Base-by-base conservation (phyloP, 441 rosid genomes). In the Euphorbia neoarborescens region DNA sequence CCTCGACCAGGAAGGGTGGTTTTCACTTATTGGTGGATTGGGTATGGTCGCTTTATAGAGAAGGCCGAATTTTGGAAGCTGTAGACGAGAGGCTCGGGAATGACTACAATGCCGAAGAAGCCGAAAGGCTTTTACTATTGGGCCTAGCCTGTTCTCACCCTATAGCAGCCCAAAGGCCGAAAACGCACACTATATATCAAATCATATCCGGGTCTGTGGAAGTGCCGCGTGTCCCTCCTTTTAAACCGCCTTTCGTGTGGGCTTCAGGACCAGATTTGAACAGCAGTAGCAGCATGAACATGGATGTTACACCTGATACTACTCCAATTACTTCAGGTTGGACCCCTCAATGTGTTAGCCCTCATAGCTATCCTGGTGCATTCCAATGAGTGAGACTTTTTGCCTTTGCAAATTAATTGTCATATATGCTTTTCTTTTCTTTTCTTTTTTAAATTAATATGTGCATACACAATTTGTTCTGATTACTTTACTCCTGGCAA, bases 131-230 rank as follows among this genome's bases (percentile, higher is more conserved):
- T 75, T 28, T 86, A 62, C 70, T 80, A 17, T 81, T 86, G 14
- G 88, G 87, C 17, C 63, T 86, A 3, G 82, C 84, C 0, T 84
- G 88, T 42, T 83, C 86, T 6, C 87, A 84, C 66, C 87, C 84
- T 15, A 79, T 44, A 19, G 82, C 84, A 0, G 60, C 62, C 3
- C 79, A 81, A 48, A 80, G 85, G 73, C 86, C 90, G 0, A 81
- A 81, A 62, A 79, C 84, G n/a, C 72, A 75, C 35, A 62, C 70
- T 5, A 70, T 84, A 14, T 62, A 75, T 34, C 82, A 77, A 42
- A 83, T 84, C 7, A 10, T 81, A 37, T 70, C 84, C 6, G 84
- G 87, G 24, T 58, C 81, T 1, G 74, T 75, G 74, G 62, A 63
- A 4, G 65, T 46, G 60, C 87, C 86, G 11, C 38, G 7, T 27